phyloP scores from a whole-genome alignment of 1,284 basidiomycete species.

The Naganishia cerealis region DNA sequence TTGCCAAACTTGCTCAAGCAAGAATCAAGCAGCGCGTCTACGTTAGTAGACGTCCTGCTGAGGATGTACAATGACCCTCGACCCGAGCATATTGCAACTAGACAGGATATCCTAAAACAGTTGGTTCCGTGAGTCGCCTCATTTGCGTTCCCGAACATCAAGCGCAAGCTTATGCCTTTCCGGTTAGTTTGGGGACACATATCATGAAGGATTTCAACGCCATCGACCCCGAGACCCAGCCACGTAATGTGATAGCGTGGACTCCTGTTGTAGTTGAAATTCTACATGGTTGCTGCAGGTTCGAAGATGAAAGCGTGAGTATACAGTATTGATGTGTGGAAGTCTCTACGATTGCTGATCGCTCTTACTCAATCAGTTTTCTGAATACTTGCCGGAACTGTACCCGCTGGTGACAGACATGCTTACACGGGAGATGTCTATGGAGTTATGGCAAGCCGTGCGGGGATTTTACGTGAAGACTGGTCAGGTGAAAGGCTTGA shows the following conservation, averaged over 20 bases:
- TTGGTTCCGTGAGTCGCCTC: conserved; percentile 74
- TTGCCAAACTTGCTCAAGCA: conserved; percentile 96
- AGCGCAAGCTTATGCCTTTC: conserved; percentile 6
- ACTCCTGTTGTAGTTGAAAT: conserved; percentile 95
- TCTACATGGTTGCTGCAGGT: conserved; percentile 80
- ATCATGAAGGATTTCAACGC: conserved; percentile 89
- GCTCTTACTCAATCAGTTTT: conserved; percentile 62
- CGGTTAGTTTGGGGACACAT: conserved; percentile 75
- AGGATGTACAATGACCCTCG: conserved; percentile 94
- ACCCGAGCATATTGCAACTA: conserved; percentile 74
- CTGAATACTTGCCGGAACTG: conserved; percentile 75
- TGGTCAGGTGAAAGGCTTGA: conserved; percentile 43
- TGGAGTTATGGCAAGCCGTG: conserved; percentile 75
- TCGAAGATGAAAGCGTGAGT: conserved; percentile 84
- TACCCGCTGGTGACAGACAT: conserved; percentile 83
- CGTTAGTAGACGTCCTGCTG: conserved; percentile 85
- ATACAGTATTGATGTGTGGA: background rate
- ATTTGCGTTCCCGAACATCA: background rate
- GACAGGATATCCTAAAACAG: conserved; percentile 80
- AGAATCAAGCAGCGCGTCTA: conserved; percentile 94
- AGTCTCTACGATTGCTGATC: background rate
- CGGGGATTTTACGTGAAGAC: conserved; percentile 68
- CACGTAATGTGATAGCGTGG: conserved; percentile 95
- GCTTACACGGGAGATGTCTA: conserved; percentile 72
- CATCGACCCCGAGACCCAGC: conserved; percentile 84